Conservation (phyloP, 1,139 yeast species). For the Kurtzmaniella natalensis region DNA sequence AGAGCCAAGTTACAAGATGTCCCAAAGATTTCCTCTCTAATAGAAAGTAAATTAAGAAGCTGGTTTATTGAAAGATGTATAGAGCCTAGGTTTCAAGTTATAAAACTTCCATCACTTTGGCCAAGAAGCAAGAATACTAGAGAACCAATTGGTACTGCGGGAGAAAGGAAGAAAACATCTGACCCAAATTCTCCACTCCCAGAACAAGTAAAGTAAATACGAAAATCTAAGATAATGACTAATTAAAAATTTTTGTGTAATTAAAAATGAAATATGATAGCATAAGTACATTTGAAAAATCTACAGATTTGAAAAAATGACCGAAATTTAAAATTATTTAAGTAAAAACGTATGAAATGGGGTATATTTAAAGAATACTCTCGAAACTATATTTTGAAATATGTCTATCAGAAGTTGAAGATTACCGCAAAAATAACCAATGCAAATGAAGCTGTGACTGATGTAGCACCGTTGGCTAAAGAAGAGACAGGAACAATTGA, state of each 20-base stretch:
- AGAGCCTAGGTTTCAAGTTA: constrained; percentile 86
- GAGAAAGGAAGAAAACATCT: not conserved
- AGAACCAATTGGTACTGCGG: constrained; percentile 25
- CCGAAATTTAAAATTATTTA: not conserved
- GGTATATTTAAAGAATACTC: not conserved
- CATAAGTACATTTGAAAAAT: no score
- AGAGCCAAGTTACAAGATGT: constrained; percentile 89
- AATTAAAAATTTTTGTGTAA: not conserved
- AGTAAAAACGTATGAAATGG: not conserved
- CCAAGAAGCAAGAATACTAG: constrained; percentile 74
- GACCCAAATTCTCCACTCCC: not conserved
- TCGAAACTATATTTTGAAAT: not conserved
- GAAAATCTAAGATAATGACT: not conserved
- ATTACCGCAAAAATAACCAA: constrained; percentile 3
- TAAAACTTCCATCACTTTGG: constrained; percentile 85
- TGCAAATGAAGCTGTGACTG: constrained; percentile 6
- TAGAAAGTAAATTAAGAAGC: constrained; percentile 75
- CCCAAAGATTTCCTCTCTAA: constrained; percentile 81
- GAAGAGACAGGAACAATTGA: constrained; percentile 3
- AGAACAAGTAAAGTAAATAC: not conserved
- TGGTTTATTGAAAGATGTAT: constrained; percentile 94
- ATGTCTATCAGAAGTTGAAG: not conserved
- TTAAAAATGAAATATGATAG: not conserved
- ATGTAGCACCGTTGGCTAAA: constrained; percentile 5
- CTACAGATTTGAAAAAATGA: not conserved